These are phyloP conservation scores for Fraxinus anomala DNA, from an alignment of 257 asterid species.

Conservation along the genomic window DNA sequence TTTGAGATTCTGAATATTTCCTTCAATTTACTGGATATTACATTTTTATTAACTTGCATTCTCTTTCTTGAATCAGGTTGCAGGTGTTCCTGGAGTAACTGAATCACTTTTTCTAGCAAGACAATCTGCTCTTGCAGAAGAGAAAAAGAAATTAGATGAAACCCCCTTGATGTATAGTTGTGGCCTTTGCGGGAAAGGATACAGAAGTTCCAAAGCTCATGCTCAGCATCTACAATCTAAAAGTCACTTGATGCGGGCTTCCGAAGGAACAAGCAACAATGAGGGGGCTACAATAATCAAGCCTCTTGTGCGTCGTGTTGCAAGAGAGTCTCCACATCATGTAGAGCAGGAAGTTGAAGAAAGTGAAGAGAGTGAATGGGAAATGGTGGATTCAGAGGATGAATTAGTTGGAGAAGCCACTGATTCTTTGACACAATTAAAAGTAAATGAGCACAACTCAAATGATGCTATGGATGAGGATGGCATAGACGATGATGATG, in stretches of 20 bases:
- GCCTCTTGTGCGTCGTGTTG: conserved; percentile 57
- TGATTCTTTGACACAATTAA: conserved; percentile 48
- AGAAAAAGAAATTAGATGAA: conserved; percentile 53
- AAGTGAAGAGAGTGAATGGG: conserved; percentile 89
- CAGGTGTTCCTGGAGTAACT: conserved; percentile 97
- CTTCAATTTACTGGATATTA: not conserved
- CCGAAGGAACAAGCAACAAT: conserved; percentile 44
- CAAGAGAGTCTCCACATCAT: conserved; percentile 41
- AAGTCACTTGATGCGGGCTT: conserved; percentile 62
- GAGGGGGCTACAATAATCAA: conserved; percentile 58
- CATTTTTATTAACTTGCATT: not conserved
- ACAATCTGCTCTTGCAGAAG: conserved; percentile 83
- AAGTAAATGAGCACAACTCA: conserved; percentile 41
- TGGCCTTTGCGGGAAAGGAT: conserved; percentile 81
- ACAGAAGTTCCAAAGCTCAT: conserved; percentile 85
- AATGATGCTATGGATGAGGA: conserved; percentile 56
- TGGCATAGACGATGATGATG: conserved; percentile 37
- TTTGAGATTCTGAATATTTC: not conserved
- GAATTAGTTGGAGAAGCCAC: conserved; percentile 50
- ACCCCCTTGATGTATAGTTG: conserved; percentile 81
- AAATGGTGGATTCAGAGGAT: conserved; percentile 74
- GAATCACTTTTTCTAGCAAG: conserved; percentile 76
- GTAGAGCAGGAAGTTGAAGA: conserved; percentile 56
- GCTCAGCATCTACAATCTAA: conserved; percentile 85
- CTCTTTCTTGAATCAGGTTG: conserved; percentile 55